Conservation (phyloP, 306 rosid genomes). For the Cicer chorassanicum region DNA sequence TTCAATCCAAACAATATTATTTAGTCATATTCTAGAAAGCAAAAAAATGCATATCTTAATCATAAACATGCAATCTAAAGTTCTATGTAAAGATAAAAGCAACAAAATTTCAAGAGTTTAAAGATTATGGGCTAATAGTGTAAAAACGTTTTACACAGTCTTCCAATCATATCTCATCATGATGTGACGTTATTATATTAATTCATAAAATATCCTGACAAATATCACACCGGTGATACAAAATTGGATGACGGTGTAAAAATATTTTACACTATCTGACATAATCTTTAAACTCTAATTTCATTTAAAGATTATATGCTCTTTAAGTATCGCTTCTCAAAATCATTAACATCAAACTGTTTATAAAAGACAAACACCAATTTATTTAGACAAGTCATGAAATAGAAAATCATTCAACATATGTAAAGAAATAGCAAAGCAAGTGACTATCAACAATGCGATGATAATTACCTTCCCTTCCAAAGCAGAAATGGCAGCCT, state of each 20-base stretch:
- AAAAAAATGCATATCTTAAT: background rate
- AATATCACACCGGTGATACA: background rate
- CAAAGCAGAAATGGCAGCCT: constrained; percentile 72
- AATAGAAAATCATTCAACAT: constrained; percentile 7
- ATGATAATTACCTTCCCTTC: constrained; percentile 76
- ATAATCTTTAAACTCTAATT: background rate
- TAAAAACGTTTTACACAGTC: background rate
- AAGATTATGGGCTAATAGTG: background rate
- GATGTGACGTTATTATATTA: background rate
- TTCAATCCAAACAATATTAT: constrained; percentile 13
- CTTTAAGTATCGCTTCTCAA: background rate
- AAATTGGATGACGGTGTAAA: background rate
- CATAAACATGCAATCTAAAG: constrained; percentile 17
- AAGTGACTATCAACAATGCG: constrained; percentile 18
- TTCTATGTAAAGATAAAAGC: background rate
- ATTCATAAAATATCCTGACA: background rate
- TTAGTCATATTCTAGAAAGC: constrained; percentile 19
- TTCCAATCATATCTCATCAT: background rate
- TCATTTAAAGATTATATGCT: constrained; percentile 9
- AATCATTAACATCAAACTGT: constrained; percentile 18
- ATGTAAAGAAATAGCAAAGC: constrained; percentile 25
- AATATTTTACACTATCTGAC: background rate
- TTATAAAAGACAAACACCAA: constrained; percentile 21
- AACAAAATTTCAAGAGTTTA: constrained; percentile 9
- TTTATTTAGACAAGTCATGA: constrained; percentile 3